phyloP scores from a whole-genome alignment of 169 alveolate species.

The Plasmodium berghei region DNA sequence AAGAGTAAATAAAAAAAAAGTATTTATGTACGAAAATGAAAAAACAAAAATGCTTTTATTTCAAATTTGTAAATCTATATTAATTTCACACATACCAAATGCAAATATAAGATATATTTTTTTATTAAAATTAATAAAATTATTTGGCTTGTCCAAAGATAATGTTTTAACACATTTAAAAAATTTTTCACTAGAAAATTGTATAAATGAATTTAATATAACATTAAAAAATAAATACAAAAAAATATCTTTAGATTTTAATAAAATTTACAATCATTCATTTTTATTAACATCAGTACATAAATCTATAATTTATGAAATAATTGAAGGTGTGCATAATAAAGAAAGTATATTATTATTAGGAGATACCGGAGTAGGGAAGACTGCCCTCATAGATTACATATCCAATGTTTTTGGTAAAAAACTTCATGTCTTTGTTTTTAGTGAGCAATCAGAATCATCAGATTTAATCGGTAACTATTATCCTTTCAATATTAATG shows the following conservation, averaged over 20 bases:
- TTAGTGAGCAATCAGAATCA: constrained; percentile 94
- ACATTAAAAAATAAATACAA: constrained; percentile 10
- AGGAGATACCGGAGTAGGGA: constrained; percentile 99
- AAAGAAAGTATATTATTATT: constrained; percentile 96
- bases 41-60: constrained; percentile 27
- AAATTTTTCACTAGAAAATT: constrained; percentile 5
- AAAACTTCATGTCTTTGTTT: constrained; percentile 94
- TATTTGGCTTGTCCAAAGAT: constrained; percentile 14
- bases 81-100: constrained; percentile 65
- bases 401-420: constrained; percentile 90
- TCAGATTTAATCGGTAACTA: constrained; percentile 92
- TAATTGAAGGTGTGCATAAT: constrained; percentile 85
- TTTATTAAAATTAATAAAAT: constrained; percentile 1
- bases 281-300: constrained; percentile 82
- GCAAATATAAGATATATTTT: constrained; percentile 8
- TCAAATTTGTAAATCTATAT: constrained; percentile 54
- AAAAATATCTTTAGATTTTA: constrained; percentile 18
- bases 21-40: constrained; percentile 26
- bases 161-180: constrained; percentile 8
- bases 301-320: constrained; percentile 87
- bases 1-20: constrained; percentile 46
- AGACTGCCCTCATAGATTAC: constrained; percentile 95
- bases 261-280: constrained; percentile 26
- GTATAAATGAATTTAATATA: constrained; percentile 33
- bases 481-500: constrained; percentile 81